Evolutionary conservation across 2,329 filamentous ascomycete species (phyloP).

Genomic region (Fusarium verrucosum): DNA sequence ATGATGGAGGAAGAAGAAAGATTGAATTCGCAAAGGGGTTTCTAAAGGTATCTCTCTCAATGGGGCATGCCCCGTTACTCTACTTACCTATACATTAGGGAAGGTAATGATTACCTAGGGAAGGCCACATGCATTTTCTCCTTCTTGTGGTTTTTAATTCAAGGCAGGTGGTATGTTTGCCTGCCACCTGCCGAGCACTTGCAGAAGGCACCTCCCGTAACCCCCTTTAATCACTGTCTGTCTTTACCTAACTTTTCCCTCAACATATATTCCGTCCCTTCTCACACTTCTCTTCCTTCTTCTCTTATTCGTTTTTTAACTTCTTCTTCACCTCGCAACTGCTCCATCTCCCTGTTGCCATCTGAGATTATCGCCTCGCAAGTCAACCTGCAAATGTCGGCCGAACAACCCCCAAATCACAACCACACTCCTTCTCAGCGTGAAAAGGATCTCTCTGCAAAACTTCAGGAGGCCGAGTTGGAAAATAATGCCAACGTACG

Average conservation of each 20-base stretch:
- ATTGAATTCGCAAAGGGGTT: neutral
- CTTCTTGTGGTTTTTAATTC: neutral
- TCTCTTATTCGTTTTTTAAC: neutral
- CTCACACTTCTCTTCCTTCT: neutral
- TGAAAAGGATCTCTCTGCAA: conserved; percentile 8
- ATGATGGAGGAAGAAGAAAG: neutral
- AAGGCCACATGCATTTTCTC: too few species aligned
- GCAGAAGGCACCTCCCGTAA: neutral
- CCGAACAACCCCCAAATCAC: neutral
- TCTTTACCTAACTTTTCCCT: neutral
- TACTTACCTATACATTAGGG: too few species aligned
- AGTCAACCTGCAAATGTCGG: neutral
- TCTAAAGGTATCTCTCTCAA: too few species aligned
- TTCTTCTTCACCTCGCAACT: neutral
- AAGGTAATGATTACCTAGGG: too few species aligned
- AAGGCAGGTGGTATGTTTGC: too few species aligned
- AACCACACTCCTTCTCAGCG: neutral
- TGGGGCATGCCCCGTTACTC: too few species aligned
- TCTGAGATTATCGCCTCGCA: neutral
- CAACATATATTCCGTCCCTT: neutral
- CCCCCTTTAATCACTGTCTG: too few species aligned
- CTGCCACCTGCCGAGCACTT: neutral
- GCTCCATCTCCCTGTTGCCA: neutral
- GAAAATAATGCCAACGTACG: neutral
- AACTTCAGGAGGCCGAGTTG: conserved; percentile 8